Percentiles rank a stretch among this genome's conserved stretches.
Evolutionary conservation across 2,329 filamentous ascomycete genomes (phyloP).

Genomic region (Pseudofabraea citricarpa): DNA sequence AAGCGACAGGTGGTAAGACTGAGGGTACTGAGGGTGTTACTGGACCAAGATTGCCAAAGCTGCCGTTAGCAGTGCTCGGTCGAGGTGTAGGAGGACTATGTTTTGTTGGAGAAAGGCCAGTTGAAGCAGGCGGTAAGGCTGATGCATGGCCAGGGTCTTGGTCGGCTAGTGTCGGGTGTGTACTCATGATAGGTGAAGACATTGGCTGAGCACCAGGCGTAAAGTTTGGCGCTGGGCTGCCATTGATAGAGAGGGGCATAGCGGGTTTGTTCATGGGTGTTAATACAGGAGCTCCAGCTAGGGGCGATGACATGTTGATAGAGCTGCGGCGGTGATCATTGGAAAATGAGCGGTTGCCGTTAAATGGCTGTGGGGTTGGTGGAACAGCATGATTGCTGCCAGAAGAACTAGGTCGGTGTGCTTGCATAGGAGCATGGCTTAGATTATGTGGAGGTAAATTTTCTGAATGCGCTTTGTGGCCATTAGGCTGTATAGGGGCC

Average conservation of each 20-base stretch:
- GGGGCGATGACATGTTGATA: slow-evolving; percentile 23
- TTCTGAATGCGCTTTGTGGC: slow-evolving; percentile 2
- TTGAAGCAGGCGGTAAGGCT: slow-evolving; percentile 26
- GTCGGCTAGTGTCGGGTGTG: slow-evolving; percentile 4
- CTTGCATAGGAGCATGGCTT: slow-evolving; percentile 11
- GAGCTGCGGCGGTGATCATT: slow-evolving; percentile 19
- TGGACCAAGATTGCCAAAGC: slow-evolving; percentile 19
- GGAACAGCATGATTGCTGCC: slow-evolving; percentile 7
- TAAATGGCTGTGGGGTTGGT: slow-evolving; percentile 5
- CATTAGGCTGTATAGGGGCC: too few species aligned
- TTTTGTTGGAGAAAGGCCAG: slow-evolving; percentile 42
- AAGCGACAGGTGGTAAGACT: slow-evolving; percentile 52
- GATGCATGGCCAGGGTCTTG: slow-evolving; percentile 16
- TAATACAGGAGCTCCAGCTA: slow-evolving; percentile 21
- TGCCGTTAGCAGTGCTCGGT: slow-evolving; percentile 21
- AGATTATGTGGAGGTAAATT: slow-evolving; percentile 5
- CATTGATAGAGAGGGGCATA: slow-evolving; percentile 8
- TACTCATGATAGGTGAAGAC: slow-evolving; percentile 8
- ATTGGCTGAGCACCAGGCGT: slow-evolving; percentile 7
- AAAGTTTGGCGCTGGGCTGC: slow-evolving; percentile 8
- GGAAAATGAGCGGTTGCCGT: slow-evolving; percentile 12
- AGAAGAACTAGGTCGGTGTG: slow-evolving; percentile 8
- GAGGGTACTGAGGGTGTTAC: slow-evolving; percentile 38
- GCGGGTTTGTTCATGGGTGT: slow-evolving; percentile 18
- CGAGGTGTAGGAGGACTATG: slow-evolving; percentile 30